A percentile compares a stretch with the other conserved stretches of the same genome.
phyloP scores from a whole-genome alignment of 257 asterid genomes.

The Forsythia suspensa region DNA sequence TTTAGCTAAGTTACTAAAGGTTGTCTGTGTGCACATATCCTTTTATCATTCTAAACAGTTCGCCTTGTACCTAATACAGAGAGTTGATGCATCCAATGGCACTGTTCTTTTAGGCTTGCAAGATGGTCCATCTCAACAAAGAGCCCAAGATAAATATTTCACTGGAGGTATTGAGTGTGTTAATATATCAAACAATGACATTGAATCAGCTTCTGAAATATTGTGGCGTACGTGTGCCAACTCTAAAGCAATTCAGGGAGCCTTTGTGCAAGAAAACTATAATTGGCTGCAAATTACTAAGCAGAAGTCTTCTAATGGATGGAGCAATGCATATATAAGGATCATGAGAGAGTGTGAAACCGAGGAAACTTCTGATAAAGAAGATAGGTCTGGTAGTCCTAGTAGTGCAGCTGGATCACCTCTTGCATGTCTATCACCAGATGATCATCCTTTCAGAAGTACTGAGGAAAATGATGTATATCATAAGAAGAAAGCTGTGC shows the following conservation, averaged over 20 bases:
- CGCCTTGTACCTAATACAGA: conserved; percentile 56
- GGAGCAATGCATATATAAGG: conserved; percentile 64
- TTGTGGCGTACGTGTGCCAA: conserved; percentile 54
- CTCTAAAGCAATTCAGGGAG: conserved; percentile 49
- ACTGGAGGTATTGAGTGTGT: conserved; percentile 31
- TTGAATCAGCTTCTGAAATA: conserved; percentile 46
- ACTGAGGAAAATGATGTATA: conserved; percentile 47
- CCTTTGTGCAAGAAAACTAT: conserved; percentile 50
- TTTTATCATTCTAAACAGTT: conserved; percentile 61
- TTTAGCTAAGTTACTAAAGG: conserved; percentile 48
- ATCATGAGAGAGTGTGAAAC: conserved; percentile 66
- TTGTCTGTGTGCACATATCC: conserved; percentile 52
- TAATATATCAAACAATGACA: conserved; percentile 34
- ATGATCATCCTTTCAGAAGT: conserved; percentile 81
- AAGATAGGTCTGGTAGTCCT: conserved; percentile 64
- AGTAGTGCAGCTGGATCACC: conserved; percentile 76
- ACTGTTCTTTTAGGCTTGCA: conserved; percentile 39
- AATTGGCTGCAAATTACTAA: conserved; percentile 55
- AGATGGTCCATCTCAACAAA: conserved; percentile 37
- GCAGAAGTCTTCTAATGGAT: conserved; percentile 56
- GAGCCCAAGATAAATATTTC: conserved; percentile 28
- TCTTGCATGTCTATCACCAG: conserved; percentile 75
- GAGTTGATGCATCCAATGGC: conserved; percentile 45
- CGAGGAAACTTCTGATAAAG: conserved; percentile 63
- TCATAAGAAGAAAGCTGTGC: conserved; percentile 48